Percentiles rank a stretch among this genome's conserved stretches.
These are phyloP conservation scores for Parietaria judaica DNA, from an alignment of 306 rosid species.

Conservation along the genomic window DNA sequence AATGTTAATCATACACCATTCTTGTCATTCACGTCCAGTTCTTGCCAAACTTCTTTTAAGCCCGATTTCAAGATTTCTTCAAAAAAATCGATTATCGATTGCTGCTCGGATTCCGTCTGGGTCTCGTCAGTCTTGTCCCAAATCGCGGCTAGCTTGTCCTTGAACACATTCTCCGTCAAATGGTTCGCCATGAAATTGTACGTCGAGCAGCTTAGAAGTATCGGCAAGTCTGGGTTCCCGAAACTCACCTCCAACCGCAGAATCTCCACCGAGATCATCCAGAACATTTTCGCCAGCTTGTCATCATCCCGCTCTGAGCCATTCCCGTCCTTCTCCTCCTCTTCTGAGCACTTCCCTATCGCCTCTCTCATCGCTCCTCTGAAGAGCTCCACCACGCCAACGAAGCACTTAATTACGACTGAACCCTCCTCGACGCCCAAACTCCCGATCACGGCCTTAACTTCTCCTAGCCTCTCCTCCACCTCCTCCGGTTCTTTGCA, in stretches of 20 bases:
- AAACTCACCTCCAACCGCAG: conserved; percentile 5
- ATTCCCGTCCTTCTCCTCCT: neutral
- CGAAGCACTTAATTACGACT: neutral
- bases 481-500: neutral
- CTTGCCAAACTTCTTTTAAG: neutral
- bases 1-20: neutral
- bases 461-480: neutral
- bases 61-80: neutral
- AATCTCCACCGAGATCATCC: neutral
- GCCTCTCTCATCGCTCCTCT: neutral
- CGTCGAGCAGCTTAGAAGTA: neutral
- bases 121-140: neutral
- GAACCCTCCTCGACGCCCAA: neutral
- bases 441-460: neutral
- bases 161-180: neutral
- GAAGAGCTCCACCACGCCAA: neutral
- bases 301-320: neutral
- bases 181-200: neutral
- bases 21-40: neutral
- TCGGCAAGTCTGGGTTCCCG: neutral
- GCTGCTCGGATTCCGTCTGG: too few relatives aligned
- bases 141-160: neutral
- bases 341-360: neutral
- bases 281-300: neutral
- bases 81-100: neutral